Conservation (phyloP, 2,329 filamentous ascomycete genomes). For the Lachnellula subtilissima region DNA sequence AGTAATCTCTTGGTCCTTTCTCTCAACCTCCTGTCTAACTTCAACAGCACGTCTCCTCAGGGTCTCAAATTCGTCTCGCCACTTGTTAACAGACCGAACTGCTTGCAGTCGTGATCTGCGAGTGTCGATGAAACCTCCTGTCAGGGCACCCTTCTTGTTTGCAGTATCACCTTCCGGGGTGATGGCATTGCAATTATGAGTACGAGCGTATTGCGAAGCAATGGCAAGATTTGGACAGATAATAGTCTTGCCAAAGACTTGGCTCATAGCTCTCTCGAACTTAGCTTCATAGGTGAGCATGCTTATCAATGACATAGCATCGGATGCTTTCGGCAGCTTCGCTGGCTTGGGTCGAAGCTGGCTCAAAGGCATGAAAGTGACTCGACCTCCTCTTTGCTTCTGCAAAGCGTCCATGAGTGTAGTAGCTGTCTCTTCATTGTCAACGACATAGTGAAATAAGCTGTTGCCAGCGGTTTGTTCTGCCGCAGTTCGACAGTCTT, state of each 20-base stretch:
- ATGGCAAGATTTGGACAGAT: slow-evolving; percentile 87
- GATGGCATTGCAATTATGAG: slow-evolving; percentile 86
- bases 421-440: slow-evolving; percentile 83
- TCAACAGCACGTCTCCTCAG: slow-evolving; percentile 59
- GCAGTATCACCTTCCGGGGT: slow-evolving; percentile 92
- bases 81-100: slow-evolving; percentile 68
- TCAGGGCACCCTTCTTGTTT: slow-evolving; percentile 92
- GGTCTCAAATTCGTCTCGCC: slow-evolving; percentile 68
- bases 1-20: slow-evolving; percentile 84
- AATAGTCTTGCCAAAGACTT: slow-evolving; percentile 93
- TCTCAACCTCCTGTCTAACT: slow-evolving; percentile 66
- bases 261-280: slow-evolving; percentile 83
- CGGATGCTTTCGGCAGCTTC: slow-evolving; percentile 79
- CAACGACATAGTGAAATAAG: slow-evolving; percentile 93
- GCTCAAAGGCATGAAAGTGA: slow-evolving; percentile 93
- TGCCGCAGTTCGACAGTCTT: slow-evolving; percentile 80
- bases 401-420: slow-evolving; percentile 75
- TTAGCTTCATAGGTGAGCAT: slow-evolving; percentile 74
- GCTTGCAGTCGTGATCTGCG: slow-evolving; percentile 82
- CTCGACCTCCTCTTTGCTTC: slow-evolving; percentile 72
- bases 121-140: slow-evolving; percentile 87
- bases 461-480: slow-evolving; percentile 91
- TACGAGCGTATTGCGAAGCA: slow-evolving; percentile 85
- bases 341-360: slow-evolving; percentile 65
- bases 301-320: slow-evolving; percentile 80